Evolutionary conservation across 2,329 filamentous ascomycete genomes (phyloP), one percentile per base, ranked within the genome.

Genomic region (Trichoderma hamatum): DNA sequence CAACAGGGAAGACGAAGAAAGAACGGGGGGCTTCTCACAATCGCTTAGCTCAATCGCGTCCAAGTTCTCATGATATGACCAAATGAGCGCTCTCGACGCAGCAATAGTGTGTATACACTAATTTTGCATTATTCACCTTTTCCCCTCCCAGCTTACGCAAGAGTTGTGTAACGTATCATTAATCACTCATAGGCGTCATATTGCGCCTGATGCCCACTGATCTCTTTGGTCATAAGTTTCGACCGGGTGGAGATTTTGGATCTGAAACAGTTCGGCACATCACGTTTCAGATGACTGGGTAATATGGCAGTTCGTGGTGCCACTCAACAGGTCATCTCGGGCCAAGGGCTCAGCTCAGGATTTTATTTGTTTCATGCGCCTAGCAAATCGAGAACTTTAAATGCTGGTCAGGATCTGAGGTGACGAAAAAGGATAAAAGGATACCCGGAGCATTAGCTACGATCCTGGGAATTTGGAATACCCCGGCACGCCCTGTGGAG

Each of bases 191-290:
- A 32, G 19, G 63, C 52, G 54, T 34, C n/a, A 59, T 43, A 13
- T 43, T 59, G 34, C 56, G 56, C 56, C 56, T 43, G 34, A n/a
- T 46, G 24, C 51, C 11, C 60, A 26, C 46, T 36, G 56, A 6
- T 21, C 34, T 26, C 34, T 59, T 26, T 43, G 26, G 56, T 59
- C 56, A 16, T n/a, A 24, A 26, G 19, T 52, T 61, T 62, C n/a
- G 63, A 39, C 63, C 51, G 13, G 51, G 32, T 30, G 63, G 52
- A 26, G 63, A 67, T 54, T 58, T 54, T 59, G 39, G 46, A 43
- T 67, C 54, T 58, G 54, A 67, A 67, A 67, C 63, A 59, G 14
- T 19, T 67, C 63, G 63, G 63, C 54, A 67, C 52, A 32, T 64
- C 28, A 28, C 13, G 63, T 67, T 67, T 67, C 63, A 67, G 54